Evolutionary conservation across 306 rosid species (phyloP).

Genomic region (Quercus parvula): DNA sequence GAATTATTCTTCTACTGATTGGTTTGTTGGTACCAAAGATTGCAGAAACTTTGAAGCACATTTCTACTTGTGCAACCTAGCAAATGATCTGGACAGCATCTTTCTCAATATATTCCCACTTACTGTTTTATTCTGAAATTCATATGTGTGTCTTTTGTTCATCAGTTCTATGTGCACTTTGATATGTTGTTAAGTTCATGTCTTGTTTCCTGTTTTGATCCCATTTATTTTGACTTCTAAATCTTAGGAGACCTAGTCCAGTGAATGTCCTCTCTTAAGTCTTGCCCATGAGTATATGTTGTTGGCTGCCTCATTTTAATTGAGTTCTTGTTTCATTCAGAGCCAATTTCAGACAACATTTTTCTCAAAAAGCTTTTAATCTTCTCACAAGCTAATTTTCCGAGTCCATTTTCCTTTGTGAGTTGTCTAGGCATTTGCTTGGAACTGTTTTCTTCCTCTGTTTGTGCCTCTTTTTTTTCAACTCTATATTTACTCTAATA

Average conservation of each 20-base stretch:
- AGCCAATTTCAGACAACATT: too few species aligned
- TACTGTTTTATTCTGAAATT: not conserved
- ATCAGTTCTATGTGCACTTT: too few species aligned
- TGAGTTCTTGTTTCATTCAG: not conserved
- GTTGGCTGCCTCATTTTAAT: not conserved
- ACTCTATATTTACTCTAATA: too few species aligned
- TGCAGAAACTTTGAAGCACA: not conserved
- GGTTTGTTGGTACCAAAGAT: not conserved
- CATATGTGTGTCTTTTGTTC: too few species aligned
- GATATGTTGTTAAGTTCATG: too few species aligned
- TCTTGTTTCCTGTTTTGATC: not conserved
- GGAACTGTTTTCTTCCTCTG: too few species aligned
- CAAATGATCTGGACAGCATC: not conserved
- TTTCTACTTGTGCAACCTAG: not conserved
- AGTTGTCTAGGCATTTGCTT: too few species aligned
- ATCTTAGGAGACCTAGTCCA: not conserved
- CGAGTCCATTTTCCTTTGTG: too few species aligned
- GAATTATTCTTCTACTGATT: not conserved
- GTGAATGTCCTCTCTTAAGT: not conserved
- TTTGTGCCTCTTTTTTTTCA: too few species aligned
- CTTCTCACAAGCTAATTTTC: too few species aligned
- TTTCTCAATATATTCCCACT: not conserved
- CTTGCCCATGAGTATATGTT: not conserved
- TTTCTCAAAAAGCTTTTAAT: too few species aligned
- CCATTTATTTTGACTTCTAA: not conserved